phyloP scores from a whole-genome alignment of 768 basidiomycete species.

The Lentinula guzmanii region DNA sequence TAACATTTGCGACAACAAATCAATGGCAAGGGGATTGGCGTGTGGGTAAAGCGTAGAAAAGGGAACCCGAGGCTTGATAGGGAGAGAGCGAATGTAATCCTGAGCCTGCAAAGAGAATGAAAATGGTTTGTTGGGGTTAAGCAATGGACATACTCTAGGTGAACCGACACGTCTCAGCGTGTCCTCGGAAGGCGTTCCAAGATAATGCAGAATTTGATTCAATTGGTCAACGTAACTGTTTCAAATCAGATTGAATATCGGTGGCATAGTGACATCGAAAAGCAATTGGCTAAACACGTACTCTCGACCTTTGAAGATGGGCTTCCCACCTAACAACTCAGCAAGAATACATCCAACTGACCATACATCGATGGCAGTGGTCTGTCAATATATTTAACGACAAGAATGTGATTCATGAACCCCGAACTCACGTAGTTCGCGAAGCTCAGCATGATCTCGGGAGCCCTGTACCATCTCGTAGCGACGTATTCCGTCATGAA shows the following conservation, averaged over 20 bases:
- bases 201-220: slow-evolving; percentile 95
- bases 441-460: slow-evolving; percentile 98
- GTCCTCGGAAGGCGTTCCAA: slow-evolving; percentile 97
- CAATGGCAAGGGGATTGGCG: slow-evolving; percentile 91
- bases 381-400: slow-evolving; percentile 35
- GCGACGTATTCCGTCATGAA: slow-evolving; percentile 99
- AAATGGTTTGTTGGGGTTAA: neutral
- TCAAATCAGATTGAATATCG: neutral
- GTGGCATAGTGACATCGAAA: slow-evolving; percentile 9
- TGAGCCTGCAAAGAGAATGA: slow-evolving; percentile 60
- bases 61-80: slow-evolving; percentile 92
- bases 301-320: slow-evolving; percentile 97
- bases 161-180: slow-evolving; percentile 94
- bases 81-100: slow-evolving; percentile 96
- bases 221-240: slow-evolving; percentile 94
- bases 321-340: slow-evolving; percentile 88
- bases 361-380: slow-evolving; percentile 93
- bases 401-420: neutral
- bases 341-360: slow-evolving; percentile 94
- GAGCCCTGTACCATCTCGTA: slow-evolving; percentile 98
- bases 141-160: slow-evolving; percentile 60
- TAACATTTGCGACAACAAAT: slow-evolving; percentile 85
- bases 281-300: slow-evolving; percentile 31
- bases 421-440: slow-evolving; percentile 74
- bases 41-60: slow-evolving; percentile 90